A percentile compares a stretch with the other conserved stretches of the same genome.
phyloP scores from a whole-genome alignment of 1,284 basidiomycete genomes.

The Ceratobasidium theobromae region DNA sequence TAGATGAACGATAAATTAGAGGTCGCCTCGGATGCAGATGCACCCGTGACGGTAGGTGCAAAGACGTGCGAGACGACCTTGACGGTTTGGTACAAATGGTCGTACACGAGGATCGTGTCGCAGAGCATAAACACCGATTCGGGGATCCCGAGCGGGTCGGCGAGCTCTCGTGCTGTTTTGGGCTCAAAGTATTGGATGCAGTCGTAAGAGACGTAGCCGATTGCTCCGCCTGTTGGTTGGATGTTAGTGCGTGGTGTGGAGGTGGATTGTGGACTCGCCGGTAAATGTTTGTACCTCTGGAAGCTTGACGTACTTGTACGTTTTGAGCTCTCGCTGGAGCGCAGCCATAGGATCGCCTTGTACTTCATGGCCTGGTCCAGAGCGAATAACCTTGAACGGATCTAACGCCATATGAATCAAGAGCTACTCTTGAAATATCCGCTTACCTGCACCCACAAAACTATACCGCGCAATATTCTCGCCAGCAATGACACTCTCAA shows the following conservation, averaged over 20 bases:
- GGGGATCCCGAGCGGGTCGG: constrained; percentile 81
- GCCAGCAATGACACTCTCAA: constrained; percentile 90
- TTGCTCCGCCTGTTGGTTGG: constrained; percentile 72
- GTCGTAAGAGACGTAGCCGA: constrained; percentile 97
- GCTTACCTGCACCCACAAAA: constrained; percentile 90
- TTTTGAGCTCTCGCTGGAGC: constrained; percentile 83
- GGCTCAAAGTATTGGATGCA: constrained; percentile 97
- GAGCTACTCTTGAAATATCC: constrained; percentile 1
- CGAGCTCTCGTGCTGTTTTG: constrained; percentile 73
- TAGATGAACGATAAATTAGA: constrained; percentile 76
- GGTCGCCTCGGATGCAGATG: constrained; percentile 46
- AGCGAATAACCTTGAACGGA: constrained; percentile 88
- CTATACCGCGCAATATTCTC: constrained; percentile 92
- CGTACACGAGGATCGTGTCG: constrained; percentile 93
- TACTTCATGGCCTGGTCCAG: constrained; percentile 80
- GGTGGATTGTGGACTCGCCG: constrained; percentile 41
- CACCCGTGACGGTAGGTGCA: constrained; percentile 55
- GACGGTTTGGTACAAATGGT: constrained; percentile 93
- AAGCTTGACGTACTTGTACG: constrained; percentile 88
- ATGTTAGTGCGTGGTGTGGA: neutral
- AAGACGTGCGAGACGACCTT: constrained; percentile 97
- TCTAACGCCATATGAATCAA: constrained; percentile 53
- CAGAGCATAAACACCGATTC: constrained; percentile 97
- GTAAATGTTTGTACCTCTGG: constrained; percentile 94
- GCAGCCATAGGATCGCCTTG: constrained; percentile 85